Evolutionary conservation across 1,284 basidiomycete species (phyloP).

Genomic region (Malassezia vespertilionis): DNA sequence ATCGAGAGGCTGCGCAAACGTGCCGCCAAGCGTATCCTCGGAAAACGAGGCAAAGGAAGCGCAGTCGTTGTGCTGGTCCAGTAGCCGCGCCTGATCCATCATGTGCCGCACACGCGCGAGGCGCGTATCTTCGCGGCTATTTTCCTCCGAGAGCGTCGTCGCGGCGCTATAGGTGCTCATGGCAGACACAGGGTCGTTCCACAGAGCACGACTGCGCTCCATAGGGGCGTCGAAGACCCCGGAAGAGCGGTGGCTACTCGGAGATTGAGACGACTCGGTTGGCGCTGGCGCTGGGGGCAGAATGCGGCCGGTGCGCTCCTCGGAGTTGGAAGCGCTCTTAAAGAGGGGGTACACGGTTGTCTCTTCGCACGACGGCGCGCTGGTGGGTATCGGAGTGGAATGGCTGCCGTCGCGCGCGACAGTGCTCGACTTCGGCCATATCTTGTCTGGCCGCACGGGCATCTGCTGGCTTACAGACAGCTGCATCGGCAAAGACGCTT

Average conservation of each 20-base stretch:
- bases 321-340: not conserved
- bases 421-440: not conserved
- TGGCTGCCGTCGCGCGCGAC: not conserved
- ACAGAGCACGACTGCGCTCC: too few relatives aligned
- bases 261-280: too few relatives aligned
- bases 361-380: not conserved
- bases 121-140: not conserved
- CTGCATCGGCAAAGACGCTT: not conserved
- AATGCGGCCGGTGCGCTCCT: not conserved
- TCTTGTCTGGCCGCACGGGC: not conserved
- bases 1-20: conserved; percentile 18
- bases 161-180: too few relatives aligned
- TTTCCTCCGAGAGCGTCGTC: not conserved
- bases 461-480: too few relatives aligned
- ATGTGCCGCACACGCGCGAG: conserved; percentile 8
- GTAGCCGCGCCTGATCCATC: conserved; percentile 4
- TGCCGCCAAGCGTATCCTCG: conserved; percentile 15
- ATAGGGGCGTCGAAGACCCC: too few relatives aligned
- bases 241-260: too few relatives aligned
- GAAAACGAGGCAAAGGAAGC: conserved; percentile 10
- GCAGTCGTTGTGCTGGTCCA: conserved; percentile 3
- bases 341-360: conserved; percentile 10
- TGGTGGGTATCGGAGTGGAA: not conserved
- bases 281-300: not conserved
- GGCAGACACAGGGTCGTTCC: too few relatives aligned